Conservation (phyloP, 2,329 filamentous ascomycete genomes). For the Cadophora luteo-olivacea region DNA sequence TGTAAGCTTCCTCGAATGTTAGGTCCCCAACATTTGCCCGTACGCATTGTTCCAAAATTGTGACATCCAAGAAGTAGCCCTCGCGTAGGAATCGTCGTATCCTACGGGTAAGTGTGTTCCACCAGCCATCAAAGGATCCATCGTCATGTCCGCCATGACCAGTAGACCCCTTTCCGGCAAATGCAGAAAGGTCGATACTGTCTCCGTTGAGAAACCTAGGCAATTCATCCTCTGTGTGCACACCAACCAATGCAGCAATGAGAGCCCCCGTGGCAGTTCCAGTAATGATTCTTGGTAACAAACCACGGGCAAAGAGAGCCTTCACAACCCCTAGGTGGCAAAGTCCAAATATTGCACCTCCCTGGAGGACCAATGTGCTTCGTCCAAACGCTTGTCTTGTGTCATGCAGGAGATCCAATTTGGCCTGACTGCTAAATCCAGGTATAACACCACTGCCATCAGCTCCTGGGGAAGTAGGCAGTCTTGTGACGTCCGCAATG, state of each 20-base stretch:
- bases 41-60: constrained; percentile 83
- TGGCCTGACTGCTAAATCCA: constrained; percentile 56
- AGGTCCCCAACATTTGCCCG: constrained; percentile 85
- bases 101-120: constrained; percentile 69
- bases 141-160: constrained; percentile 42
- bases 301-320: constrained; percentile 78
- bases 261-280: constrained; percentile 90
- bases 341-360: constrained; percentile 88
- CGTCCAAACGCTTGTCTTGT: constrained; percentile 87
- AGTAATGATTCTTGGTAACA: constrained; percentile 88
- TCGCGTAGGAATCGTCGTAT: constrained; percentile 72
- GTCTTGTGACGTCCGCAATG: constrained; percentile 74
- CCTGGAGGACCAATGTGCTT: constrained; percentile 85
- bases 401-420: constrained; percentile 86
- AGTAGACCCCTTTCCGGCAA: constrained; percentile 54
- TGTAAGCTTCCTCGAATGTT: constrained; percentile 93
- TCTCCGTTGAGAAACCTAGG: constrained; percentile 78
- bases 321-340: constrained; percentile 92
- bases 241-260: constrained; percentile 86
- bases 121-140: constrained; percentile 48
- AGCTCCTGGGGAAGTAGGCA: constrained; percentile 61
- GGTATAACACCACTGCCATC: constrained; percentile 47
- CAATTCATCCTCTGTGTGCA: constrained; percentile 86
- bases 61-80: constrained; percentile 84
- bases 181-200: constrained; percentile 83